Percentiles rank a stretch among this genome's conserved stretches.
Conservation (phyloP, 768 basidiomycete genomes). For the Lentinula lateritia region DNA sequence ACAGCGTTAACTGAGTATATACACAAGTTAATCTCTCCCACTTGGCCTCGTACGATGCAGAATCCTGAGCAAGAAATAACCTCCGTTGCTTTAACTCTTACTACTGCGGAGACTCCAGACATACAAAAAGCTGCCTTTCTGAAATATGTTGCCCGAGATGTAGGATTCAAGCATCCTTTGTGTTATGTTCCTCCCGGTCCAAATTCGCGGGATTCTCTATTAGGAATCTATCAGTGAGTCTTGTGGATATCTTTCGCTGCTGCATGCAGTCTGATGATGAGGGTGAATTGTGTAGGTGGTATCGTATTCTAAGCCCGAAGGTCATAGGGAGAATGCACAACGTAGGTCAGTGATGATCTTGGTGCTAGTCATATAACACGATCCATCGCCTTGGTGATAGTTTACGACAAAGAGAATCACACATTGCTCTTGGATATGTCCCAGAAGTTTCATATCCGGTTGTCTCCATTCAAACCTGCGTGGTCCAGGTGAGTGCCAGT, state of each 20-base stretch:
- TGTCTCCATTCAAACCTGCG: slow-evolving; percentile 36
- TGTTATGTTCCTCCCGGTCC: slow-evolving; percentile 41
- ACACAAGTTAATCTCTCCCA: too few species aligned
- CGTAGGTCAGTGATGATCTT: slow-evolving; percentile 32
- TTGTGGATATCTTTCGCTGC: neutral
- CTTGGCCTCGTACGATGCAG: slow-evolving; percentile 35
- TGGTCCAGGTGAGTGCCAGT: slow-evolving; percentile 35
- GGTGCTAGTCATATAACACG: neutral
- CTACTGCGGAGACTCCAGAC: slow-evolving; percentile 42
- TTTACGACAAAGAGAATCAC: slow-evolving; percentile 38
- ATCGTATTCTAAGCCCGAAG: slow-evolving; percentile 54
- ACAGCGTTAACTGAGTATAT: too few species aligned
- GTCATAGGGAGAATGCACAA: slow-evolving; percentile 34
- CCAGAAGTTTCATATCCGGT: slow-evolving; percentile 50
- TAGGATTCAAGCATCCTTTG: slow-evolving; percentile 54
- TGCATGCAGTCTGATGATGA: too few species aligned
- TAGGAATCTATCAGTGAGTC: slow-evolving; percentile 53
- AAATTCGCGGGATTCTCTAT: slow-evolving; percentile 48
- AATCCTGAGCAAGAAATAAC: slow-evolving; percentile 47
- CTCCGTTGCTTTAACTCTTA: slow-evolving; percentile 37
- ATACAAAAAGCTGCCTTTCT: slow-evolving; percentile 40
- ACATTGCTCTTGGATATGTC: slow-evolving; percentile 45
- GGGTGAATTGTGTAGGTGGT: slow-evolving; percentile 38
- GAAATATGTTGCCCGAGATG: slow-evolving; percentile 50
- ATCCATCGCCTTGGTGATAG: slow-evolving; percentile 18